These are phyloP conservation scores for Myriosclerotinia scirpicola DNA, from an alignment of 2,329 filamentous ascomycete species.

Conservation along the genomic window DNA sequence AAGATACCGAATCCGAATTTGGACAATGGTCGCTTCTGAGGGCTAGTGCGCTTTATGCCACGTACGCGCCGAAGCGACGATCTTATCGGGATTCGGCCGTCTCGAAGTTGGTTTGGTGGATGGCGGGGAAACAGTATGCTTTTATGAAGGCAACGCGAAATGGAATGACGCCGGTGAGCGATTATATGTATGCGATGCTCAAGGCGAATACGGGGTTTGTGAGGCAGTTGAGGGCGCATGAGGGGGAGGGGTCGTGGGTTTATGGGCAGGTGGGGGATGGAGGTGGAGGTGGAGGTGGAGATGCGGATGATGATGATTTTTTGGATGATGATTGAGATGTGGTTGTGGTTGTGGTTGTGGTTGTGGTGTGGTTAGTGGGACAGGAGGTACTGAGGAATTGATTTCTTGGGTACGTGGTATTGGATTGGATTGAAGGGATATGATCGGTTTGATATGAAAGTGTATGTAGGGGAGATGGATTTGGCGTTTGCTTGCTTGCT, in stretches of 20 bases:
- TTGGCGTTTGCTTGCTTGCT: not conserved
- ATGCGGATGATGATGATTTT: not conserved
- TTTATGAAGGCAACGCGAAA: constrained; percentile 32
- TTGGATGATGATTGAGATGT: not conserved
- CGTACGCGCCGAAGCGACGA: constrained; percentile 18
- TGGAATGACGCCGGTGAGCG: constrained; percentile 16
- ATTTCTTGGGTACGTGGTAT: no score
- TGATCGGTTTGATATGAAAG: not conserved
- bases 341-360: not conserved
- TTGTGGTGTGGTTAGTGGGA: not conserved
- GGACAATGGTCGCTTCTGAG: constrained; percentile 48
- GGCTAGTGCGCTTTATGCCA: constrained; percentile 44
- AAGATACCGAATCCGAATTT: constrained; percentile 25
- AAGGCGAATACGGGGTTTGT: constrained; percentile 28
- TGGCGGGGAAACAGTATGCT: constrained; percentile 38
- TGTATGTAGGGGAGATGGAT: no score
- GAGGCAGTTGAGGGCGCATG: constrained; percentile 4
- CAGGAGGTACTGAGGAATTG: not conserved
- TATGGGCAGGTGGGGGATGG: not conserved
- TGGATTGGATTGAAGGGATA: no score
- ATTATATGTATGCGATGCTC: constrained; percentile 30
- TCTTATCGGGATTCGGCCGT: not conserved
- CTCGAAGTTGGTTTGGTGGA: constrained; percentile 34
- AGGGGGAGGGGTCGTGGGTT: not conserved
- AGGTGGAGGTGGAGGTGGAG: no score